Conservation (phyloP, 192 early-diverging fungal genomes). For the Thamnidium elegans region DNA sequence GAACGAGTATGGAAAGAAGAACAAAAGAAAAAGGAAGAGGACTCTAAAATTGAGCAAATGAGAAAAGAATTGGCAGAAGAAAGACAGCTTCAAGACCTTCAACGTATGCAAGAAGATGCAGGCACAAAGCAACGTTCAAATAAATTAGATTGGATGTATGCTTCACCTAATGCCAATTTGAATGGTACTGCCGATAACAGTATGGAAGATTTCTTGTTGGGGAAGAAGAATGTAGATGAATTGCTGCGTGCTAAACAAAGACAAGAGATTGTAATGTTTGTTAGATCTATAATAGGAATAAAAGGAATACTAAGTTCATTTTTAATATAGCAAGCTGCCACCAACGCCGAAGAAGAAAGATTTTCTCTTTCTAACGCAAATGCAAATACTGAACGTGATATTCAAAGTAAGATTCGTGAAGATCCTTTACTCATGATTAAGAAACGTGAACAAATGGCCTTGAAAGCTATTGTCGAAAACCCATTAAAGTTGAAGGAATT, state of each 20-base stretch:
- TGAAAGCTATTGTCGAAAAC: slow-evolving; percentile 74
- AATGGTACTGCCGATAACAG: slow-evolving; percentile 51
- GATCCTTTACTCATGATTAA: slow-evolving; percentile 92
- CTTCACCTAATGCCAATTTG: slow-evolving; percentile 54
- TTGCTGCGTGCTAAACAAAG: slow-evolving; percentile 47
- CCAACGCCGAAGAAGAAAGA: slow-evolving; percentile 28
- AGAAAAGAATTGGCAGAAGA: slow-evolving; percentile 92
- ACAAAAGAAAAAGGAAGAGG: slow-evolving; percentile 79
- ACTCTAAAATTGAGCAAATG: slow-evolving; percentile 83
- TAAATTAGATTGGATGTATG: slow-evolving; percentile 96
- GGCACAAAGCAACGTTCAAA: slow-evolving; percentile 57
- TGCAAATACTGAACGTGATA: slow-evolving; percentile 80
- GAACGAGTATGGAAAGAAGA: slow-evolving; percentile 88
- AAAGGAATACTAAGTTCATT: background rate
- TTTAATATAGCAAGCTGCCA: slow-evolving; percentile 11
- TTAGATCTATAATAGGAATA: slow-evolving; percentile 4
- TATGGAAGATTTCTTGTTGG: slow-evolving; percentile 87
- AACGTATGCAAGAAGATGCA: slow-evolving; percentile 68
- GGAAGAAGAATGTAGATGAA: slow-evolving; percentile 79
- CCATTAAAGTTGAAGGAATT: slow-evolving; percentile 62
- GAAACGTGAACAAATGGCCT: slow-evolving; percentile 74
- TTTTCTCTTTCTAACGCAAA: slow-evolving; percentile 56
- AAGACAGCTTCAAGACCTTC: slow-evolving; percentile 81
- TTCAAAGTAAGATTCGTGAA: slow-evolving; percentile 81
- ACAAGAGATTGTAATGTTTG: slow-evolving; percentile 23